Conservation (phyloP, 202 grass and related monocot genomes). For the Cymbopogon flexuosus region DNA sequence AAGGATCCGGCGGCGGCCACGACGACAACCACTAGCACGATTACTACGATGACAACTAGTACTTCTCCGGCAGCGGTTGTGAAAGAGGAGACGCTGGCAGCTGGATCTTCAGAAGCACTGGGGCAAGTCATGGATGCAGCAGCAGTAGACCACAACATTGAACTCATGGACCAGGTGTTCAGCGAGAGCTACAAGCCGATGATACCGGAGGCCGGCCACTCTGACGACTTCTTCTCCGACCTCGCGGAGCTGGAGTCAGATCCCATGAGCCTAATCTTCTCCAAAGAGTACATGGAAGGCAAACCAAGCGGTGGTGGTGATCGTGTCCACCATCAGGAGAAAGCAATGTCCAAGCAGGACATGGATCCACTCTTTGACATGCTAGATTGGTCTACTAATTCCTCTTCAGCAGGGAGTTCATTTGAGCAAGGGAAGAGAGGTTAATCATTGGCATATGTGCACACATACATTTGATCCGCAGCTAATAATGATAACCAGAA, state of each 20-base stretch:
- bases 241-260: constrained; percentile 82
- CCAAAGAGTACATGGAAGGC: constrained; percentile 74
- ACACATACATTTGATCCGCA: constrained; percentile 29
- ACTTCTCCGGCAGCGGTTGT: constrained; percentile 25
- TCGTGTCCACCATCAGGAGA: constrained; percentile 33
- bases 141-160: constrained; percentile 33
- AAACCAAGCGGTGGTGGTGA: constrained; percentile 31
- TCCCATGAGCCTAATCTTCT: constrained; percentile 87
- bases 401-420: constrained; percentile 44
- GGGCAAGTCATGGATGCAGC: constrained; percentile 35
- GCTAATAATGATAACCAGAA: constrained; percentile 45
- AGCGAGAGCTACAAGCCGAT: constrained; percentile 57
- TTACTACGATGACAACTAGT: neutral
- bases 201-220: constrained; percentile 61
- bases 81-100: constrained; percentile 53
- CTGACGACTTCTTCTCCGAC: constrained; percentile 81
- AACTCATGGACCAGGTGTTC: constrained; percentile 57
- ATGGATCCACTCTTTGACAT: constrained; percentile 58
- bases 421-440: constrained; percentile 48
- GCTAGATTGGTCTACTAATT: constrained; percentile 62
- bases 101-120: constrained; percentile 28
- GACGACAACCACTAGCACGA: constrained; percentile 16
- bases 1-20: constrained; percentile 15
- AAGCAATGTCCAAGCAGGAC: constrained; percentile 36
- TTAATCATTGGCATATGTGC: constrained; percentile 35